phyloP scores from a whole-genome alignment of 768 basidiomycete genomes.

The Mycena venus region DNA sequence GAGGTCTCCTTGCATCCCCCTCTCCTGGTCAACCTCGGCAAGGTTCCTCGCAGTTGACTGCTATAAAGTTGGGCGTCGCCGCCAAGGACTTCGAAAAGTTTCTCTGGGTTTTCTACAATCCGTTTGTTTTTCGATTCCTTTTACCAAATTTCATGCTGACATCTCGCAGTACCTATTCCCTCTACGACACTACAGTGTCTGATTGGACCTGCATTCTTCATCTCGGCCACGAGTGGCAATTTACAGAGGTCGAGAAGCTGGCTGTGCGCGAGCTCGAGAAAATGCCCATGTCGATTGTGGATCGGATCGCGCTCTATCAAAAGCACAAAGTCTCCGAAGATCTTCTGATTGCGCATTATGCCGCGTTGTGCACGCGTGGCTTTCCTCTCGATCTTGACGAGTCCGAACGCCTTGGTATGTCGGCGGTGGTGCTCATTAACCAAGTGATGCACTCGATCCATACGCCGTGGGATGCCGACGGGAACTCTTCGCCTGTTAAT shows the following conservation, averaged over 20 bases:
- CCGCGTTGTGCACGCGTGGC: slow-evolving; percentile 52
- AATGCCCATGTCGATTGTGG: slow-evolving; percentile 57
- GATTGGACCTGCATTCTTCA: slow-evolving; percentile 70
- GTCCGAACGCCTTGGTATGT: slow-evolving; percentile 56
- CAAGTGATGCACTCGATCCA: slow-evolving; percentile 20
- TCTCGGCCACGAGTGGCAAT: slow-evolving; percentile 69
- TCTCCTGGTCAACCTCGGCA: slow-evolving; percentile 40
- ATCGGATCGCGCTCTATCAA: slow-evolving; percentile 66
- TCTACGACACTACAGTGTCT: slow-evolving; percentile 62
- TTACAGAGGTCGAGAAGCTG: slow-evolving; percentile 61
- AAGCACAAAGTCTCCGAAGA: slow-evolving; percentile 50
- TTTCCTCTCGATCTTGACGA: slow-evolving; percentile 60
- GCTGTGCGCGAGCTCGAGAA: slow-evolving; percentile 70
- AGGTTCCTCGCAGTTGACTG: slow-evolving; percentile 50
- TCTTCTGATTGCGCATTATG: slow-evolving; percentile 59
- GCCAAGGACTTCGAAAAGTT: slow-evolving; percentile 67
- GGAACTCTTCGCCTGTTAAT: not conserved
- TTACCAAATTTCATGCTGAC: too few relatives aligned
- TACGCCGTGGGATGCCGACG: not conserved
- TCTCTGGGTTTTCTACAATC: slow-evolving; percentile 75
- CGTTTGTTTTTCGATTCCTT: slow-evolving; percentile 54
- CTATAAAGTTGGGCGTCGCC: slow-evolving; percentile 57
- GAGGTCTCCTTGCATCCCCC: slow-evolving; percentile 44
- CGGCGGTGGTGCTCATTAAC: slow-evolving; percentile 49
- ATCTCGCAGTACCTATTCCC: slow-evolving; percentile 62